Conservation (phyloP, 768 basidiomycete genomes). For the Termitomyces sp. region DNA sequence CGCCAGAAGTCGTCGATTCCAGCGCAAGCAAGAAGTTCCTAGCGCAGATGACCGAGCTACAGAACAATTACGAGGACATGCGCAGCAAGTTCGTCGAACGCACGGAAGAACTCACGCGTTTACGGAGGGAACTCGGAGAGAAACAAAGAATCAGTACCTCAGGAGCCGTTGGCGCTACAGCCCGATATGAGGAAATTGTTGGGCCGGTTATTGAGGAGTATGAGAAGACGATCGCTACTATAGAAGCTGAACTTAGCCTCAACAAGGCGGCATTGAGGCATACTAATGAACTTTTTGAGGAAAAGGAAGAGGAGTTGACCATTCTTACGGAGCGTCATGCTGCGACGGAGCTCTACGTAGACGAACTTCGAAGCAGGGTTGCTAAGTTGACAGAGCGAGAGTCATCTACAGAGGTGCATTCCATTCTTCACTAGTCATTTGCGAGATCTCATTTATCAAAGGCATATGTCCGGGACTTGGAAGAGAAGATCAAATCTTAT, state of each 20-base stretch:
- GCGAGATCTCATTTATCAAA: slow-evolving; percentile 24
- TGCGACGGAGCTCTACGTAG: slow-evolving; percentile 80
- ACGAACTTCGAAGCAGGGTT: slow-evolving; percentile 76
- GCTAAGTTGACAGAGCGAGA: slow-evolving; percentile 85
- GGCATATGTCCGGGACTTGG: slow-evolving; percentile 92
- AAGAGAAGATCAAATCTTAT: slow-evolving; percentile 83
- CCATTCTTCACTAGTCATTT: slow-evolving; percentile 1
- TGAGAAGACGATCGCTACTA: slow-evolving; percentile 91
- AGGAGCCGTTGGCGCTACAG: slow-evolving; percentile 63
- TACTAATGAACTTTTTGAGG: slow-evolving; percentile 89
- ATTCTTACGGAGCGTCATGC: slow-evolving; percentile 63
- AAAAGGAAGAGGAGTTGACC: slow-evolving; percentile 79
- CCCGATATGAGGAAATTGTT: slow-evolving; percentile 87
- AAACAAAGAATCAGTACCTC: slow-evolving; percentile 53
- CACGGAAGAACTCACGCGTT: slow-evolving; percentile 79
- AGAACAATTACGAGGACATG: slow-evolving; percentile 79
- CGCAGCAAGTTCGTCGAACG: slow-evolving; percentile 83
- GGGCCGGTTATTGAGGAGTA: slow-evolving; percentile 99
- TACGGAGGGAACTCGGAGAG: slow-evolving; percentile 75
- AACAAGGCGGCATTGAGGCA: slow-evolving; percentile 83
- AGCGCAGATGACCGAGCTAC: slow-evolving; percentile 77
- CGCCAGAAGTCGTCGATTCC: slow-evolving; percentile 36
- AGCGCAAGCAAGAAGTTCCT: slow-evolving; percentile 71
- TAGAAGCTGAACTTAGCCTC: slow-evolving; percentile 88
- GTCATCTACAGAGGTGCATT: slow-evolving; percentile 79